Percentiles rank a stretch among this genome's conserved stretches.
Evolutionary conservation across 495 filamentous ascomycete species (phyloP).

Genomic region (Darksidea phi): DNA sequence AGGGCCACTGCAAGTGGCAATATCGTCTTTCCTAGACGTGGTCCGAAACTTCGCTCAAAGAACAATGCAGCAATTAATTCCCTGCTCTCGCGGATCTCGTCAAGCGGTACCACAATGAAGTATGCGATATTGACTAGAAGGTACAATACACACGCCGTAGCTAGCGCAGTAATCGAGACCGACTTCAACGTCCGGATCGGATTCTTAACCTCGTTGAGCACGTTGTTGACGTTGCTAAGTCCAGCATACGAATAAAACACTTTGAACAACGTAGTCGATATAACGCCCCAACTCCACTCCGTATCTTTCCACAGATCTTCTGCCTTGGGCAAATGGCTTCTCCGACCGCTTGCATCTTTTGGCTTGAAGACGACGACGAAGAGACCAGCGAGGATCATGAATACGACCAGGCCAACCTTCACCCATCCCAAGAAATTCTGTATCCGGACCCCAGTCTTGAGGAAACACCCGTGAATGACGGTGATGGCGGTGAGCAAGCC

Average conservation of each 20-base stretch:
- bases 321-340: conserved; percentile 15
- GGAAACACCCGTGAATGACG: conserved; percentile 38
- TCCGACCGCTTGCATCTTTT: neutral
- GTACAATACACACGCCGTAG: conserved; percentile 63
- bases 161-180: conserved; percentile 60
- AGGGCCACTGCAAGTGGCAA: conserved; percentile 65
- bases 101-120: conserved; percentile 64
- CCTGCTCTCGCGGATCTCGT: conserved; percentile 66
- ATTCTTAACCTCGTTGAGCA: conserved; percentile 72
- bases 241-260: conserved; percentile 72
- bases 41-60: conserved; percentile 66
- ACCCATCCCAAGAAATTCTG: conserved; percentile 41
- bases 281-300: conserved; percentile 54
- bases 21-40: conserved; percentile 54
- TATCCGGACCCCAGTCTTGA: conserved; percentile 34
- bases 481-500: conserved; percentile 37
- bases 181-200: conserved; percentile 65
- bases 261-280: conserved; percentile 68
- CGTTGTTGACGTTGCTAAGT: conserved; percentile 68
- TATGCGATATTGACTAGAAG: conserved; percentile 70
- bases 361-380: conserved; percentile 34
- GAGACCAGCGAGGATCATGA: conserved; percentile 48
- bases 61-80: conserved; percentile 68
- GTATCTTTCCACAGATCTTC: conserved; percentile 53
- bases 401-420: conserved; percentile 42